Base-by-base conservation (phyloP, 192 early-diverging fungal species). In the Entomortierella chlamydospora region DNA sequence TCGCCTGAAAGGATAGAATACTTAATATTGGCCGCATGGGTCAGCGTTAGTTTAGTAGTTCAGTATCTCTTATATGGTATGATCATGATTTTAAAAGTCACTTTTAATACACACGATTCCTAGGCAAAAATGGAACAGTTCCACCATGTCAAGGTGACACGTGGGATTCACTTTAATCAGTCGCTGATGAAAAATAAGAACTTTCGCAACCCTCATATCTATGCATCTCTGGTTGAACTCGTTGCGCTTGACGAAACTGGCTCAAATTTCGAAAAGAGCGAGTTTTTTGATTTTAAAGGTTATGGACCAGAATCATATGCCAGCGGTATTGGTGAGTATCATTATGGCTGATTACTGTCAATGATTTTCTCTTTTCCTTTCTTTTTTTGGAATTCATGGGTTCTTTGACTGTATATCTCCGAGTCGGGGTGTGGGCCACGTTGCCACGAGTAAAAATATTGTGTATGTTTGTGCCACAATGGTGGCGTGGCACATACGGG, bases 181-280 rank as follows among this genome's bases (percentile, higher is more conserved):
- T 85, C 90, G 23, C 83, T 98, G 37, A 87, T 87, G 79, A 83
- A 88, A 23, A 97, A 93, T 80, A 96, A 96, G 79, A 88, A 93
- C 12, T 97, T 96, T 82, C 87, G 93, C 15, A 98, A 98, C 70
- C 97, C 97, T 17, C 88, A 92, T 41, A 97, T 98, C 58, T 96
- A 95, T 85, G 84, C 86, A 42, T 93, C 95, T 80, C 83, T 97
- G 26, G 93, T 98, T 8, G 92, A 94, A 34, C 91, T 93, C 73
- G 83, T 95, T 33, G 87, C 88, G 8, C 70, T 98, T 33, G 91
- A 96, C 67, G 95, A 96, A 81, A 83, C 85, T 41, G 95, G 95
- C 6, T 88, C 92, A 31, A 95, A 97, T 63, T 90, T 93, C 82
- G 81, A 87, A 8, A 84, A 83, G 37, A 60, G 5, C 9, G 84